phyloP scores from a whole-genome alignment of 257 asterid species.

The Rauvolfia tetraphylla region DNA sequence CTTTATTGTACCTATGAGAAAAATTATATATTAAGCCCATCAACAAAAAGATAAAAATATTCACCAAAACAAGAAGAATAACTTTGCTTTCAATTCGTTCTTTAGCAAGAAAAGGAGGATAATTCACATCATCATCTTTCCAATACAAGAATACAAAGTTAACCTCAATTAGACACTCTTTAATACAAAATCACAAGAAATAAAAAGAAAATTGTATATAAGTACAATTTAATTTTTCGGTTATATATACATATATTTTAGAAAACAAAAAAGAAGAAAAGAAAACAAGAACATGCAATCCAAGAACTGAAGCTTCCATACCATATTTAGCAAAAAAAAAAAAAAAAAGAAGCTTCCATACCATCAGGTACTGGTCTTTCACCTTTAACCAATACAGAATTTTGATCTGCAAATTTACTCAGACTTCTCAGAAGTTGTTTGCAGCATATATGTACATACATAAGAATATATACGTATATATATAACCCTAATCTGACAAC shows the following conservation, averaged over 20 bases:
- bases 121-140: neutral
- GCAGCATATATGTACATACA: conserved; percentile 17
- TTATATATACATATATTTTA: neutral
- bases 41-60: conserved; percentile 31
- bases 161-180: conserved; percentile 7
- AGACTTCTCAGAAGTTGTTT: conserved; percentile 17
- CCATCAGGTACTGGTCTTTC: conserved; percentile 17
- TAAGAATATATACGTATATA: neutral
- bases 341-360: conserved; percentile 40
- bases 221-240: neutral
- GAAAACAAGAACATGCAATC: conserved; percentile 8
- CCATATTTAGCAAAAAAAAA: no score
- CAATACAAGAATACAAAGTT: neutral
- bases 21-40: conserved; percentile 29
- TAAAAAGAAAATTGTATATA: conserved; percentile 5
- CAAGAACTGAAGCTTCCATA: conserved; percentile 33
- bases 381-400: conserved; percentile 32
- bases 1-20: conserved; percentile 33
- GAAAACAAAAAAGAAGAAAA: conserved; percentile 10
- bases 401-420: conserved; percentile 40
- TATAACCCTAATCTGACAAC: conserved; percentile 55
- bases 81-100: conserved; percentile 6
- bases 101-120: neutral
- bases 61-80: conserved; percentile 8
- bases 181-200: neutral